Evolutionary conservation across 805 yeast genomes (phyloP).

Genomic region (Ogataea corticis): DNA sequence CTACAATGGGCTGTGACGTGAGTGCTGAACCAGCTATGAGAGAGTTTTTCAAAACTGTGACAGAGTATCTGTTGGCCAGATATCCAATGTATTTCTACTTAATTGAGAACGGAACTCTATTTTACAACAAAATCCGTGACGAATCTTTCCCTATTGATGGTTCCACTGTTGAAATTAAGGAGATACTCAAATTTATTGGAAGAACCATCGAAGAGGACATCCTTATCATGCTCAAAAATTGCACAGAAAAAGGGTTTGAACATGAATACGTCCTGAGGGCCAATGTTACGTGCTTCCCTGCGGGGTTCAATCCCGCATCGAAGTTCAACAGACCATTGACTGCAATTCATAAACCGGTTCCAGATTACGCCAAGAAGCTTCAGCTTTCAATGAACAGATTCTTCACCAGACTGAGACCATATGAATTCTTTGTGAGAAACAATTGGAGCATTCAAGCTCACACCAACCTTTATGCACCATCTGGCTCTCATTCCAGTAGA

Average conservation of each 20-base stretch:
- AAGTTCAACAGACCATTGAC: constrained; percentile 57
- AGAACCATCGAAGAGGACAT: constrained; percentile 62
- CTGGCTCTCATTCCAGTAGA: constrained; percentile 42
- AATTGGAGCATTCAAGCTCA: constrained; percentile 76
- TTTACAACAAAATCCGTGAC: constrained; percentile 43
- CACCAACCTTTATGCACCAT: constrained; percentile 46
- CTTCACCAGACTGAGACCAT: constrained; percentile 54
- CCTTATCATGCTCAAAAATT: constrained; percentile 47
- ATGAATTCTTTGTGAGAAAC: constrained; percentile 58
- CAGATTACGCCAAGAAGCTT: constrained; percentile 57
- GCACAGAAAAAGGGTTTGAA: constrained; percentile 36
- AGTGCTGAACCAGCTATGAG: constrained; percentile 39
- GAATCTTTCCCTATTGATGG: constrained; percentile 38
- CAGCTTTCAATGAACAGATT: constrained; percentile 66
- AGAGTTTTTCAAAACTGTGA: constrained; percentile 46
- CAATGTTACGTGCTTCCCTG: constrained; percentile 62
- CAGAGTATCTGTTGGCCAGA: constrained; percentile 41
- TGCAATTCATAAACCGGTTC: constrained; percentile 69
- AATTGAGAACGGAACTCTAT: constrained; percentile 19
- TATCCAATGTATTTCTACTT: constrained; percentile 54
- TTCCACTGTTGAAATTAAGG: constrained; percentile 9
- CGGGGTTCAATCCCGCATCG: constrained; percentile 67
- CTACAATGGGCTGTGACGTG: constrained; percentile 36
- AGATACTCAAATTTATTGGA: constrained; percentile 20
- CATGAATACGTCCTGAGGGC: constrained; percentile 63